Conservation (phyloP, 1,284 basidiomycete species). For the Apiotrichum veenhuisii region DNA sequence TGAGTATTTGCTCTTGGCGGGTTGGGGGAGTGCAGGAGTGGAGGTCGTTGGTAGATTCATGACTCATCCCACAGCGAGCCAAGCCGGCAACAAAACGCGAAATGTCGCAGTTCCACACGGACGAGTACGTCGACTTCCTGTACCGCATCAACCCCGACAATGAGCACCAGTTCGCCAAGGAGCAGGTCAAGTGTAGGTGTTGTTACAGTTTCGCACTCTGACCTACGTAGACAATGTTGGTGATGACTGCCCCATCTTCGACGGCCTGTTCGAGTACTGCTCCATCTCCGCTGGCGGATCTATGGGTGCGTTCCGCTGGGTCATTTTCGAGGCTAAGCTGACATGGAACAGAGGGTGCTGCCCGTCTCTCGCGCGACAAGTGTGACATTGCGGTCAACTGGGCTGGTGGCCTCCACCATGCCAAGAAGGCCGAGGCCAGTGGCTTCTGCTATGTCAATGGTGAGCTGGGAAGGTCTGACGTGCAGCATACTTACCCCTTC, state of each 20-base stretch:
- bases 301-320: slow-evolving; percentile 67
- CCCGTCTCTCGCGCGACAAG: slow-evolving; percentile 89
- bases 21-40: too few species aligned
- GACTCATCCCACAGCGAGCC: slow-evolving; percentile 63
- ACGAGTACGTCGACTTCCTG: slow-evolving; percentile 89
- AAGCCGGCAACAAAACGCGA: slow-evolving; percentile 99
- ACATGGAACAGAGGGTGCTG: slow-evolving; percentile 63
- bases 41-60: not conserved
- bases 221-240: slow-evolving; percentile 67
- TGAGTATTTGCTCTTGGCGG: slow-evolving; percentile 53
- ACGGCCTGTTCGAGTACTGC: slow-evolving; percentile 96
- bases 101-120: slow-evolving; percentile 92
- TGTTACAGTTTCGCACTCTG: not conserved
- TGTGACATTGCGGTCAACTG: slow-evolving; percentile 99
- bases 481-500: not conserved
- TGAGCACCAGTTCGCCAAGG: slow-evolving; percentile 81
- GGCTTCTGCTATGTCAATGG: slow-evolving; percentile 99
- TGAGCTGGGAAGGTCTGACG: slow-evolving; percentile 42
- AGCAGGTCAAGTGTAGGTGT: slow-evolving; percentile 87
- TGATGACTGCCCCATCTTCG: slow-evolving; percentile 98
- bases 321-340: not conserved
- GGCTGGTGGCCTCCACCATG: slow-evolving; percentile 96
- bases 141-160: slow-evolving; percentile 78
- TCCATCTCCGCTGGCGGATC: slow-evolving; percentile 97
- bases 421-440: slow-evolving; percentile 97